Base-by-base conservation (phyloP, 176 grass and related monocot genomes). In the Urochloa ruziziensis region DNA sequence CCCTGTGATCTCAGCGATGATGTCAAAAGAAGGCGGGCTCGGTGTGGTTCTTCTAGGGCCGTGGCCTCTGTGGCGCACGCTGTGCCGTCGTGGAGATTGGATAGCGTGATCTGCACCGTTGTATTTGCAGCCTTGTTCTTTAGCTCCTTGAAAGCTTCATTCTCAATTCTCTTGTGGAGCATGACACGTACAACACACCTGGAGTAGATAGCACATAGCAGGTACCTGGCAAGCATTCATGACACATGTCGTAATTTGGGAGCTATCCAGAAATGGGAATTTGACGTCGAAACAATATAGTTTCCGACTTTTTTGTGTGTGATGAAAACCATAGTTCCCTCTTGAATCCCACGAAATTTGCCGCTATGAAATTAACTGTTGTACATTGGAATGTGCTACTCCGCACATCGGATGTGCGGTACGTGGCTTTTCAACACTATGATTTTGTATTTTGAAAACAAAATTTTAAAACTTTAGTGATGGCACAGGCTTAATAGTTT, bases 1-100 rank as follows among this genome's bases (percentile, higher is more conserved):
- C 19, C 18, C 9, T 78, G 10, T 90, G 80, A 87, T 40, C 51
- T 90, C 89, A 90, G 24, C 5, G 74, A 44, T 90, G 89, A 90
- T 83, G 80, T 90, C 89, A 90, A 90, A 79, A 44, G 19, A 48
- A 33, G 1, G 0, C 3, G 23, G 14, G 42, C 40, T 63, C 19
- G 28, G 39, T 18, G 10, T 77, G 56, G 72, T 42, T 86, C 78
- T 86, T 78, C 83, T 83, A 36, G 39, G 21, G 25, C 21, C 40
- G 19, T 66, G 66, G 7, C 49, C 59, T 9, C 51, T 67, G 88
- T 86, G 73, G 73, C 3, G 66, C 84, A 8, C 17, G 57, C n/a
- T 78, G 79, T 49, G 88, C 48, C 83, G 15, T 47, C 43, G 5
- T n/a, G 2, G 25, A 10, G 58, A 73, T 42, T 40, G 47, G 86